A percentile compares a stretch with the other conserved stretches of the same genome.
Conservation (phyloP, 495 filamentous ascomycete species). For the Xylaria grammica region DNA sequence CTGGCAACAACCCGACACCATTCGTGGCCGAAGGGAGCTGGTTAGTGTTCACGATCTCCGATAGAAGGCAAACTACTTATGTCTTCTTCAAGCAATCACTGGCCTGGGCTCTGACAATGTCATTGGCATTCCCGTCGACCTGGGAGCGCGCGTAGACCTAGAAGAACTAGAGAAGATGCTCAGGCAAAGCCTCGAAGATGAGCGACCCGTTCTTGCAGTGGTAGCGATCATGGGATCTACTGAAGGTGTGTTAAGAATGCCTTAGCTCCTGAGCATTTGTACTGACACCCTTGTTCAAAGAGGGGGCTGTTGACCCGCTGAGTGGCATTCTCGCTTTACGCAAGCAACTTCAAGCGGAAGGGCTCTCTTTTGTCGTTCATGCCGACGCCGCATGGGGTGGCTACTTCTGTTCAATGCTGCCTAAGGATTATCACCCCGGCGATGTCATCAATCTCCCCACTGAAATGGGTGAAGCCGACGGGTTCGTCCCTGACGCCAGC, state of each 20-base stretch:
- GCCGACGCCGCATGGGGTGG: slow-evolving; percentile 58
- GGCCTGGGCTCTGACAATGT: slow-evolving; percentile 51
- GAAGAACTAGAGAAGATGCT: slow-evolving; percentile 38
- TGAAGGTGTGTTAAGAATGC: slow-evolving; percentile 30
- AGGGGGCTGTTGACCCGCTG: slow-evolving; percentile 51
- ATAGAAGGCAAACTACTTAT: slow-evolving; percentile 9
- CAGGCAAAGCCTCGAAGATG: slow-evolving; percentile 33
- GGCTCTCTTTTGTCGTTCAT: slow-evolving; percentile 51
- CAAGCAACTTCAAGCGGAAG: slow-evolving; percentile 41
- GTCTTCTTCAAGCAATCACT: slow-evolving; percentile 37
- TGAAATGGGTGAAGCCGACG: slow-evolving; percentile 29
- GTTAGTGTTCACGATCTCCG: slow-evolving; percentile 27
- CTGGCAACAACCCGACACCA: slow-evolving; percentile 49
- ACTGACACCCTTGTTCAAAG: slow-evolving; percentile 12
- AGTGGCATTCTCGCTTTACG: slow-evolving; percentile 44
- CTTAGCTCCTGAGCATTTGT: not conserved
- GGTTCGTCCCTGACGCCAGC: slow-evolving; percentile 39
- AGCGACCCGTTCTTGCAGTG: slow-evolving; percentile 38
- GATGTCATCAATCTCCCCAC: slow-evolving; percentile 27
- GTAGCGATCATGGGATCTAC: slow-evolving; percentile 40
- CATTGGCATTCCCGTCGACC: slow-evolving; percentile 44
- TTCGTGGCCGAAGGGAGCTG: slow-evolving; percentile 55
- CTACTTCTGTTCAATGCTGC: slow-evolving; percentile 54
- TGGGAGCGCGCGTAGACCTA: slow-evolving; percentile 44
- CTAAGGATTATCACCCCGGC: slow-evolving; percentile 26